These are phyloP conservation scores for Rhizophlyctis rosea DNA, from an alignment of 192 early-diverging fungal genomes.

Conservation along the genomic window DNA sequence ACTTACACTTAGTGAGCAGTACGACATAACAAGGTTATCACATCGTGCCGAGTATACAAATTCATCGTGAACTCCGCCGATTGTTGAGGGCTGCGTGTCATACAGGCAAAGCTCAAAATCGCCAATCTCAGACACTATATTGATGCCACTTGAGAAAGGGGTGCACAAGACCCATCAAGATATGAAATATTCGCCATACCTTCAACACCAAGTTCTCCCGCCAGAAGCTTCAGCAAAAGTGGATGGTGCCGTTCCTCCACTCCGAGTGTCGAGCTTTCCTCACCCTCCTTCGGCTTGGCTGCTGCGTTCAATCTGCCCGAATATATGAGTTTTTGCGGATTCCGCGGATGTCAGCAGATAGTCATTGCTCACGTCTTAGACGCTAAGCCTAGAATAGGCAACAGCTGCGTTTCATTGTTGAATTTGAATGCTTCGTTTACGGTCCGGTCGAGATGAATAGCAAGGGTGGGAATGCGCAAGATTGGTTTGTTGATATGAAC, in stretches of 20 bases:
- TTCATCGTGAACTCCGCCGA: constrained; percentile 90
- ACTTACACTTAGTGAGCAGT: constrained; percentile 68
- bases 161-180: no score
- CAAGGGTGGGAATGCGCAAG: constrained; percentile 92
- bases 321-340: neutral
- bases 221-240: constrained; percentile 71
- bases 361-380: constrained; percentile 23
- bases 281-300: constrained; percentile 15
- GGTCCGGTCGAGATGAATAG: constrained; percentile 90
- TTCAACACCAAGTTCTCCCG: constrained; percentile 67
- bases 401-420: constrained; percentile 93
- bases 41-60: constrained; percentile 91
- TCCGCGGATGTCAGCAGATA: neutral
- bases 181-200: constrained; percentile 26
- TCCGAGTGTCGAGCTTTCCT: constrained; percentile 16
- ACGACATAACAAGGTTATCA: constrained; percentile 98
- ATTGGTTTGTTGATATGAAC: constrained; percentile 76
- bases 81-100: constrained; percentile 85
- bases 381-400: constrained; percentile 69
- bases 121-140: constrained; percentile 69
- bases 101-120: constrained; percentile 98
- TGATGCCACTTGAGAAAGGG: no score
- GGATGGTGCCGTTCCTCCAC: constrained; percentile 72
- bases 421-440: constrained; percentile 81
- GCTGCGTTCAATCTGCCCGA: constrained; percentile 29